Base-by-base conservation (phyloP, 2,329 filamentous ascomycete species). In the Furcasterigmium sp. region DNA sequence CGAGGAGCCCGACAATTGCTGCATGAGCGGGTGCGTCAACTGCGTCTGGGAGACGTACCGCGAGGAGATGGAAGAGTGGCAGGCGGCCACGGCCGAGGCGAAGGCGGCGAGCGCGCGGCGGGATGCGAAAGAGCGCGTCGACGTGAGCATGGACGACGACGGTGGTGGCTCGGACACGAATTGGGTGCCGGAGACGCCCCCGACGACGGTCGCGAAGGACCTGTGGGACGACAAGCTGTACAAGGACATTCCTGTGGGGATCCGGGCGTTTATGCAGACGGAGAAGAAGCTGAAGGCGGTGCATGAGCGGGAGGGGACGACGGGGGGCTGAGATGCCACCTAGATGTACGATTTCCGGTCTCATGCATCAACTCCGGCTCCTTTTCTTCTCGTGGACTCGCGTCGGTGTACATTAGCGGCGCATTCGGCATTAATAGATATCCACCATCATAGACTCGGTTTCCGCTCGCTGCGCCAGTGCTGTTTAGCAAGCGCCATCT, bases 11-110 rank as follows among this genome's bases (percentile, higher is more conserved):
- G 93, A 97, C 57, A 96, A 98, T 60, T 98, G 93, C 75, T 98
- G 93, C 67, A 98, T 98, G 93, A 93, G 87, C 58, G 93, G 93
- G 3, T 98, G 93, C 61, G 91, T 95, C 39, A 91, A 97, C 62
- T 98, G 93, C 63, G 93, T 97, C 3, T 97, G 91, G 91, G 91
- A 96, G 55, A 73, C 81, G 42, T 97, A 84, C 64, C 78, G 91
- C 8, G 91, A 98, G 52, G 93, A 97, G 41, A 75, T 97, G 65
- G 91, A 97, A 62, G 86, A 87, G 45, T 97, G 90, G 88, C 85
- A 83, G 4, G 68, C 71, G 13, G 76, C 81, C 46, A 78, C 76
- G 28, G 68, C 72, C 4, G 76, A 84, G 56, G 89, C 88, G 1
- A 76, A 82, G 53, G 28, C 73, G 75, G 36, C 53, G 46, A 59